These are phyloP conservation scores for Annulohypoxylon bovei DNA, from an alignment of 495 filamentous ascomycete genomes.

Conservation along the genomic window DNA sequence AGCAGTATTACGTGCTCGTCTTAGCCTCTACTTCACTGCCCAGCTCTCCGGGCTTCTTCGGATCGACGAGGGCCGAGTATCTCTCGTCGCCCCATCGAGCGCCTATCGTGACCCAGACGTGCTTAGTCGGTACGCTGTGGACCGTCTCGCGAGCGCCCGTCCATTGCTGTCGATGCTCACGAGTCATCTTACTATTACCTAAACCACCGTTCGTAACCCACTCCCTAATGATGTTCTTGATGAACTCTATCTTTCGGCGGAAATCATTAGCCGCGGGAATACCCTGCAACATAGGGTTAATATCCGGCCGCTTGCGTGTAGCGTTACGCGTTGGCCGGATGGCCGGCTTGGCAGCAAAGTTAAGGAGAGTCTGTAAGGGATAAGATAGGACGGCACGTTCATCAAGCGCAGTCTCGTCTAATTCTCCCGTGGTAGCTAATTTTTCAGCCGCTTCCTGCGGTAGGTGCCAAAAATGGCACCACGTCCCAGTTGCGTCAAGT, in stretches of 20 bases:
- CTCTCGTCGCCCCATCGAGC: conserved; percentile 76
- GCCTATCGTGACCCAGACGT: conserved; percentile 87
- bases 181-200: conserved; percentile 65
- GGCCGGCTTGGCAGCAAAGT: conserved; percentile 60
- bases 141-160: conserved; percentile 72
- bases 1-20: background rate
- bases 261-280: conserved; percentile 83
- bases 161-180: conserved; percentile 69
- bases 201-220: conserved; percentile 79
- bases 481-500: conserved; percentile 75
- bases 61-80: conserved; percentile 61
- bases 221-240: conserved; percentile 72
- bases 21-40: conserved; percentile 58
- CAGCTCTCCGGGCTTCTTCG: conserved; percentile 56
- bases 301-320: conserved; percentile 62
- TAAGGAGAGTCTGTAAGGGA: conserved; percentile 67
- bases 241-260: conserved; percentile 79
- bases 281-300: conserved; percentile 63
- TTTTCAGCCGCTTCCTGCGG: conserved; percentile 72
- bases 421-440: conserved; percentile 68
- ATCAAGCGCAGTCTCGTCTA: conserved; percentile 73
- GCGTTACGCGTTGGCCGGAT: conserved; percentile 55
- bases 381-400: conserved; percentile 67
- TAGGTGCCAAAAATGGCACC: conserved; percentile 87
- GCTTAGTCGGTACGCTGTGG: conserved; percentile 67